phyloP scores from a whole-genome alignment of 192 early-diverging fungal genomes.

The Funneliformis mosseae region DNA sequence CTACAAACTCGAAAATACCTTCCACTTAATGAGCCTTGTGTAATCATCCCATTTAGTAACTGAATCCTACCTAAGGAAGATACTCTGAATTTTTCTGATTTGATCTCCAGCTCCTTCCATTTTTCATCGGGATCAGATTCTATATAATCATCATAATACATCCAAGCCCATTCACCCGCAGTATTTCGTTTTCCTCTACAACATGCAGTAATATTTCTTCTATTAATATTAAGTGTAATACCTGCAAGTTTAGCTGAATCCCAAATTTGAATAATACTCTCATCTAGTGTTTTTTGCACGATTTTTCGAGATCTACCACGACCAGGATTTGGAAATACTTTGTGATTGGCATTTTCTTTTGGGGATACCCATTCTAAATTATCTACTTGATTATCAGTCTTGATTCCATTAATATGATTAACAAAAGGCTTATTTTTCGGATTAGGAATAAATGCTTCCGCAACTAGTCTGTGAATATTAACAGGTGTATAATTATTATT shows the following conservation, averaged over 20 bases:
- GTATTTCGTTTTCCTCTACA: not conserved
- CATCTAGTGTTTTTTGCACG: not conserved
- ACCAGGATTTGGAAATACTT: not conserved
- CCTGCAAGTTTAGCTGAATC: not conserved
- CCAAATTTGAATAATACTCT: constrained; percentile 17
- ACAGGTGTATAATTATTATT: not conserved
- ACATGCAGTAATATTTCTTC: not conserved
- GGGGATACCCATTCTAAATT: not conserved
- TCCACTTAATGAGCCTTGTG: not conserved
- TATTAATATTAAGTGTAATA: constrained; percentile 13
- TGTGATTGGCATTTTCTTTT: not conserved
- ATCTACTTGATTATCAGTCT: not conserved
- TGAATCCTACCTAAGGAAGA: constrained; percentile 7
- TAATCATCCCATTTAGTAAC: constrained; percentile 1
- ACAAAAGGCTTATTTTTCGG: not conserved
- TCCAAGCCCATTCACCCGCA: not conserved
- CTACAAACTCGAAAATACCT: not conserved
- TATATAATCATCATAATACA: constrained; percentile 18
- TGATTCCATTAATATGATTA: constrained; percentile 13
- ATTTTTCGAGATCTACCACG: not conserved
- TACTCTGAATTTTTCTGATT: constrained; percentile 13
- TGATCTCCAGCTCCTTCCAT: not conserved
- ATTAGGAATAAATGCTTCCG: constrained; percentile 5
- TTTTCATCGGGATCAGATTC: constrained; percentile 6
- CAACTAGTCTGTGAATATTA: constrained; percentile 8